Percentiles rank a stretch among this genome's conserved stretches.
Conservation (phyloP, 2,329 filamentous ascomycete genomes). For the Alternaria brassicicola region DNA sequence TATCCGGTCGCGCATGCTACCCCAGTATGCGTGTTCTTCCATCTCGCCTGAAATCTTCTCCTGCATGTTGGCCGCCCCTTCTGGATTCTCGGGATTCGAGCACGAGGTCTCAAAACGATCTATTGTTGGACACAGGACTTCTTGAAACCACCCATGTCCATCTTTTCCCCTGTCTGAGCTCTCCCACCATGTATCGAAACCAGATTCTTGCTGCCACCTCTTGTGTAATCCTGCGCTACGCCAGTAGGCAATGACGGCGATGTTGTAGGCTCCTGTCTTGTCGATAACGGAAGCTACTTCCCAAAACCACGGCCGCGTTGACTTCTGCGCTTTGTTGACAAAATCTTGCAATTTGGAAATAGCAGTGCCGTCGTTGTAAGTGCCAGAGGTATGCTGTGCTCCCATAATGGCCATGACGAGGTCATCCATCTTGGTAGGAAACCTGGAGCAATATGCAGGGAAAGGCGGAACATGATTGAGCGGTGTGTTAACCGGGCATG, state of each 20-base stretch:
- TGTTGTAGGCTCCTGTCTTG: slow-evolving; percentile 41
- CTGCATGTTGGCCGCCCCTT: slow-evolving; percentile 53
- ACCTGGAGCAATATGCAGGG: slow-evolving; percentile 43
- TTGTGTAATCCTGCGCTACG: slow-evolving; percentile 34
- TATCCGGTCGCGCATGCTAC: slow-evolving; percentile 55
- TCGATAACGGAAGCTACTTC: slow-evolving; percentile 44
- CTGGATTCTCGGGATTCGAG: slow-evolving; percentile 45
- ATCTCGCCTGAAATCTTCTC: slow-evolving; percentile 48
- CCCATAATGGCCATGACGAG: slow-evolving; percentile 48
- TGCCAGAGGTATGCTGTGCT: slow-evolving; percentile 29
- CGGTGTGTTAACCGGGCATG: slow-evolving; percentile 26
- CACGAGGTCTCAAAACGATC: slow-evolving; percentile 56
- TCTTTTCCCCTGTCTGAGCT: slow-evolving; percentile 32
- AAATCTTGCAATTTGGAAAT: slow-evolving; percentile 25
- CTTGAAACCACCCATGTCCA: slow-evolving; percentile 51
- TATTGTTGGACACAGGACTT: slow-evolving; percentile 51
- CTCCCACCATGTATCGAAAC: slow-evolving; percentile 51
- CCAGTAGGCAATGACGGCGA: slow-evolving; percentile 52
- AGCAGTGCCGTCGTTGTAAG: background rate
- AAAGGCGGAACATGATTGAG: slow-evolving; percentile 38
- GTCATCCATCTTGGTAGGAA: slow-evolving; percentile 36
- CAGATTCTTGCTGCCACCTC: slow-evolving; percentile 44
- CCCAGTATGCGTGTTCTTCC: slow-evolving; percentile 56
- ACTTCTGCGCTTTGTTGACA: slow-evolving; percentile 16
- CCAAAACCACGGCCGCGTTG: slow-evolving; percentile 31